These are phyloP conservation scores for Eimeria sp. DNA, from an alignment of 169 alveolate species.

Conservation along the genomic window DNA sequence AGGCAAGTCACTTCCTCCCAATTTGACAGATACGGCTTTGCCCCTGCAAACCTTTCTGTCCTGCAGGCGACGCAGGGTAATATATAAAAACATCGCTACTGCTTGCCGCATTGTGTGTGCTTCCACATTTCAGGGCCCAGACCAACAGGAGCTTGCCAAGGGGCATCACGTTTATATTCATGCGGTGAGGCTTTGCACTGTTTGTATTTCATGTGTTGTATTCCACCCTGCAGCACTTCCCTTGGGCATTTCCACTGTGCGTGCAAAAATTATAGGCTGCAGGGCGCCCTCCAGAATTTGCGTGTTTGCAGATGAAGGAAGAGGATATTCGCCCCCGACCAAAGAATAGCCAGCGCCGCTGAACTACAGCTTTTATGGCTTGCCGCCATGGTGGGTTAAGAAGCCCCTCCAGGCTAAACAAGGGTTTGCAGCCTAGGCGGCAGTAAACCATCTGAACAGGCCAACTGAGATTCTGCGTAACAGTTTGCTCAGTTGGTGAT, in stretches of 20 bases:
- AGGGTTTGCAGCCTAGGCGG: not conserved
- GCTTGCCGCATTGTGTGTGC: not conserved
- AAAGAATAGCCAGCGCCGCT: constrained; percentile 76
- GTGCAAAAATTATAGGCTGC: not conserved
- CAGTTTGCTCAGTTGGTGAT: not conserved
- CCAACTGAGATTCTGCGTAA: not conserved
- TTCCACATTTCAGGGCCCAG: constrained; percentile 82
- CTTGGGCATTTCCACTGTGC: not conserved
- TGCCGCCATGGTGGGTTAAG: not conserved
- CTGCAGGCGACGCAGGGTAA: not conserved
- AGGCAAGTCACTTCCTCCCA: constrained; percentile 51
- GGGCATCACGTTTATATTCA: constrained; percentile 80
- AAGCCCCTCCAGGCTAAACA: not conserved
- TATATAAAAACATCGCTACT: not conserved
- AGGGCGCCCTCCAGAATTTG: not conserved
- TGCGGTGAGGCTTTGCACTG: constrained; percentile 54
- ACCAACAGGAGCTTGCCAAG: constrained; percentile 80
- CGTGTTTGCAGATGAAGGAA: constrained; percentile 61
- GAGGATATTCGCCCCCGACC: constrained; percentile 82
- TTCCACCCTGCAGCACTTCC: no score
- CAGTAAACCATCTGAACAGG: not conserved
- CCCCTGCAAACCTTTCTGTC: not conserved
- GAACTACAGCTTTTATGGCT: not conserved
- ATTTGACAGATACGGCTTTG: not conserved
- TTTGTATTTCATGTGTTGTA: not conserved